Evolutionary conservation across 2,329 filamentous ascomycete species (phyloP), one percentile per base, ranked within the genome.

Genomic region (Didymellaceae sp.): DNA sequence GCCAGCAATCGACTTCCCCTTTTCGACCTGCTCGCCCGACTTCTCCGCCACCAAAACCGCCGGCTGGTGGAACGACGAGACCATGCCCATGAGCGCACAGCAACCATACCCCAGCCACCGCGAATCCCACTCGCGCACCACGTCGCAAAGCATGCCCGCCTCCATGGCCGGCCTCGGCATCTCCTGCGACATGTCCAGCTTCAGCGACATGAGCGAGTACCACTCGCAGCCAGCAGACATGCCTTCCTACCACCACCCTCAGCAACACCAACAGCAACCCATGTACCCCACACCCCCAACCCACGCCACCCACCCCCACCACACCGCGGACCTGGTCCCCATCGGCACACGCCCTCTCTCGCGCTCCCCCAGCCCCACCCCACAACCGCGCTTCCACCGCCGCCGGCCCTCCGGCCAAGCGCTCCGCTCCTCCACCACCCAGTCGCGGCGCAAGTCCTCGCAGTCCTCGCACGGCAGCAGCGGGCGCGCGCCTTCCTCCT

Each of bases 401-500:
- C 58, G 63, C 10, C 53, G 62, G 1, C 58, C 66, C 11, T 58
- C 56, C 5, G 59, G 16, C 26, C 53, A 21, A 37, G 49, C 22
- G 9, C 31, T 16, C 8, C 50, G 18, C 55, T 47, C 24, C 34
- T 51, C 32, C 34, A 39, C 46, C 28, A 16, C n/a, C 3, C 26
- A 37, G 6, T 22, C 41, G 16, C 49, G 49, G 5, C 44, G 49
- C 9, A 53, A 53, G 16, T 47, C 44, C 1, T 34, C 25, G 3
- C 35, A 34, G 8, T 40, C 44, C 8, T 52, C 43, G 9, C 48
- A 25, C 60, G 70, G 5, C 63, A 71, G 2, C 44, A 58, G 58
- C 76, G 83, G 7, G 82, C 83, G 25, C 72, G n/a, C n/a, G n/a
- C n/a, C n/a, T n/a, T n/a, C n/a, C n/a, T n/a, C 71, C 38, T 43